Conservation (phyloP, 192 early-diverging fungal species). For the Backusella tarrabulga region DNA sequence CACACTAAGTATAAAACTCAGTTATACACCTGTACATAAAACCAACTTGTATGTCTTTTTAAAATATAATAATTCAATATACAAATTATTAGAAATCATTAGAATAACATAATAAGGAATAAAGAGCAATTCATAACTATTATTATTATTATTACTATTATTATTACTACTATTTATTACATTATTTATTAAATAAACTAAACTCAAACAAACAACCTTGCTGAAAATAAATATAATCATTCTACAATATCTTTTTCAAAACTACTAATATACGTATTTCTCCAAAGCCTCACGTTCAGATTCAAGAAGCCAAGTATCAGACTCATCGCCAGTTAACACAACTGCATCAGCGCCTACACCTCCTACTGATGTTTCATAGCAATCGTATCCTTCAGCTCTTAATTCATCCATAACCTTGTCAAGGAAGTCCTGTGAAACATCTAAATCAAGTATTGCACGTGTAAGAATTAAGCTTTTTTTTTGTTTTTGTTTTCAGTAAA, state of each 20-base stretch:
- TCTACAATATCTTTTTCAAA: background rate
- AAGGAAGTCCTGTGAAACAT: conserved; percentile 39
- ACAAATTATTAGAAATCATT: no score
- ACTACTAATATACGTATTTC: background rate
- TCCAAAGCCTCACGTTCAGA: conserved; percentile 9
- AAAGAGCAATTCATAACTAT: background rate
- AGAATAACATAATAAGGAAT: no score
- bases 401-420: conserved; percentile 48
- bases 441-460: conserved; percentile 23
- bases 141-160: background rate
- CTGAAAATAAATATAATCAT: background rate
- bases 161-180: background rate
- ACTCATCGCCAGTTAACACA: conserved; percentile 15
- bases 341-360: conserved; percentile 57
- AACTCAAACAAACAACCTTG: background rate
- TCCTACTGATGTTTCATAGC: conserved; percentile 72
- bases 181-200: background rate
- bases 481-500: background rate
- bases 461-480: background rate
- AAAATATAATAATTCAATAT: background rate
- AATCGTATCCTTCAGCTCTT: conserved; percentile 59
- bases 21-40: background rate
- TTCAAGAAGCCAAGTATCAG: conserved; percentile 14
- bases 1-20: background rate
- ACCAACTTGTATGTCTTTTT: background rate